Base-by-base conservation (phyloP, 2,329 filamentous ascomycete species). In the Helotiales sp. region DNA sequence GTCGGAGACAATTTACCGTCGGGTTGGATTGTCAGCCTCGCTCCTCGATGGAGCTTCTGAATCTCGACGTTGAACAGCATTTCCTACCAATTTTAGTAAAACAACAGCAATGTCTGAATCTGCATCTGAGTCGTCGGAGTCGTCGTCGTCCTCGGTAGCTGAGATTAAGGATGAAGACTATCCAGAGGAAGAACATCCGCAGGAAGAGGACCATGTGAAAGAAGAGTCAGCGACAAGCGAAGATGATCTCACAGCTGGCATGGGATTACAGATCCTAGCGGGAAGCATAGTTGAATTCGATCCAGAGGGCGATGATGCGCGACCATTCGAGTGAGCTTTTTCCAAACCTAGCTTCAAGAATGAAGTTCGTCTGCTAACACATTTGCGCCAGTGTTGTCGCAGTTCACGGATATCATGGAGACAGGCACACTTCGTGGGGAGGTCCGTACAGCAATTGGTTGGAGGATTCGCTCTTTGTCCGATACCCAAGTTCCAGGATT, bases 371-470 rank as follows among this genome's bases (percentile, higher is more conserved):
- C n/a, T 24, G 26, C 49, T 52, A 30, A 52, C 3, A 3, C 8
- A 8, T 17, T 20, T n/a, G 4, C 24, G 15, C 6, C 30, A 68
- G 66, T 45, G 20, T 68, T 8, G 62, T 68, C 15, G 63, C 59
- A 28, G 50, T 68, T 24, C 66, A 68, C 32, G 66, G 66, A 6
- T 50, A 65, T 24, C 37, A 58, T 54, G 60, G 52, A 15, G 22
- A 61, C 11, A 28, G 30, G 20, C 30, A 32, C 22, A 55, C 49
- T 22, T 32, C 60, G 4, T 59, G 60, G 50, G 34, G 30, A 6
- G 43, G 37, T n/a, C 45, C 37, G n/a, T 45, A 32, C 8, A 55
- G 28, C 24, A 61, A 43, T 30, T 62, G 60, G 45, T 47, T 62
- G 0, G 54, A 65, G 28, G 20, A 52, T 15, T 26, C 45, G 10